These are phyloP conservation scores for Saturnispora hagleri DNA, from an alignment of 805 yeast species.

Conservation along the genomic window DNA sequence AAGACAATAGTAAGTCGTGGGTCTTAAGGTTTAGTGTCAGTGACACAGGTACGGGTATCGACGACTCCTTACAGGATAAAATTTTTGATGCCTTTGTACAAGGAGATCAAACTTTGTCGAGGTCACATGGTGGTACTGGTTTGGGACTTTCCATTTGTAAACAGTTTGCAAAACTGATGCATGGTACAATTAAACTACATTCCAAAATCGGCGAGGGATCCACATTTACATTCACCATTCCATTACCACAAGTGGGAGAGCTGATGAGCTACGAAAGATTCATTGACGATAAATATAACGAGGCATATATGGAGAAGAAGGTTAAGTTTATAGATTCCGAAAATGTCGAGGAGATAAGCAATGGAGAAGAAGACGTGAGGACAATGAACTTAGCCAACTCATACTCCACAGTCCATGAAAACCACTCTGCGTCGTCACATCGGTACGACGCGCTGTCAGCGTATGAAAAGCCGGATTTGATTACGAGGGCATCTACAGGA, in stretches of 20 bases:
- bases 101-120: slow-evolving; percentile 88
- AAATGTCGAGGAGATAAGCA: slow-evolving; percentile 1
- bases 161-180: slow-evolving; percentile 86
- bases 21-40: slow-evolving; percentile 62
- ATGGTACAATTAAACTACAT: slow-evolving; percentile 62
- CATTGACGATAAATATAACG: slow-evolving; percentile 54
- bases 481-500: slow-evolving; percentile 42
- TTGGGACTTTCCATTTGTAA: slow-evolving; percentile 82
- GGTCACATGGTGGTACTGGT: slow-evolving; percentile 95
- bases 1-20: slow-evolving; percentile 32
- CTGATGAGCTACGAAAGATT: slow-evolving; percentile 27
- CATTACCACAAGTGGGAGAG: slow-evolving; percentile 59
- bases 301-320: slow-evolving; percentile 33
- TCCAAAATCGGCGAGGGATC: slow-evolving; percentile 79
- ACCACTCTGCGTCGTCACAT: neutral
- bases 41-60: slow-evolving; percentile 95
- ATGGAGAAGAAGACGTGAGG: neutral
- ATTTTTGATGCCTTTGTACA: slow-evolving; percentile 96
- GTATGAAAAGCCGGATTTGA: slow-evolving; percentile 36
- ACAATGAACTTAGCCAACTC: slow-evolving; percentile 11
- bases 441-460: neutral
- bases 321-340: slow-evolving; percentile 31
- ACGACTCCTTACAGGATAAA: slow-evolving; percentile 65
- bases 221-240: slow-evolving; percentile 71
- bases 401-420: slow-evolving; percentile 3